These are phyloP conservation scores for Peterozyma xylosa DNA, from an alignment of 805 yeast species.

Conservation along the genomic window DNA sequence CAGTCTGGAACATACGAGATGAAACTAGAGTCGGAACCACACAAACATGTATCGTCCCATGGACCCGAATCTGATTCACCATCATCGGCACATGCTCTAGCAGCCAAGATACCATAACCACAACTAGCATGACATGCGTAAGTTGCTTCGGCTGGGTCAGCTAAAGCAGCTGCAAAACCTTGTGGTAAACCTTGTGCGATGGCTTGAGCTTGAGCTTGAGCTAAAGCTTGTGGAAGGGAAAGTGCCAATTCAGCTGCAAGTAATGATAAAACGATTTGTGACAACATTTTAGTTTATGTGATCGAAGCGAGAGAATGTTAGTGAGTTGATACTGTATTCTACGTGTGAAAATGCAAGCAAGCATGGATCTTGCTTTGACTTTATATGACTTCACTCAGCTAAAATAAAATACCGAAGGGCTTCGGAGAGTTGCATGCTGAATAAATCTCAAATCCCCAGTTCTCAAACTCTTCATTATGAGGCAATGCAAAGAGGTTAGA, in stretches of 20 bases:
- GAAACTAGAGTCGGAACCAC: constrained; percentile 21
- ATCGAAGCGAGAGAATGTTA: constrained; percentile 4
- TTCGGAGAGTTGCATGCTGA: too few species aligned
- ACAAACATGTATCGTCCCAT: constrained; percentile 23
- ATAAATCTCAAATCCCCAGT: too few species aligned
- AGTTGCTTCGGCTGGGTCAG: constrained; percentile 20
- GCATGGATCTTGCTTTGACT: too few species aligned
- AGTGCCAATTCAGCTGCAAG: constrained; percentile 1
- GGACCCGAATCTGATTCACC: constrained; percentile 18
- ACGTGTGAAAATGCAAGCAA: too few species aligned
- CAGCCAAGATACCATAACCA: constrained; percentile 24
- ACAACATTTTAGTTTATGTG: constrained; percentile 1
- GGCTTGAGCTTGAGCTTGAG: constrained; percentile 19
- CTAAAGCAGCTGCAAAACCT: constrained; percentile 20
- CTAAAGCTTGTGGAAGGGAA: constrained; percentile 10
- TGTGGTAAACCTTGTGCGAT: constrained; percentile 22
- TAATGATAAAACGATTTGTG: constrained; percentile 5
- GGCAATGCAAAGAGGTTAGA: too few species aligned
- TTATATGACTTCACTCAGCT: too few species aligned
- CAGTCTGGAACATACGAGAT: constrained; percentile 21
- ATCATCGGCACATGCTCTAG: constrained; percentile 18
- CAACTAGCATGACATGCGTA: constrained; percentile 26
- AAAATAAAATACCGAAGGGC: too few species aligned
- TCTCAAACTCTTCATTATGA: too few species aligned
- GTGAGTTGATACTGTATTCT: too few species aligned